phyloP scores from a whole-genome alignment of 164 flowering plant species.

The Vitis labrusca region DNA sequence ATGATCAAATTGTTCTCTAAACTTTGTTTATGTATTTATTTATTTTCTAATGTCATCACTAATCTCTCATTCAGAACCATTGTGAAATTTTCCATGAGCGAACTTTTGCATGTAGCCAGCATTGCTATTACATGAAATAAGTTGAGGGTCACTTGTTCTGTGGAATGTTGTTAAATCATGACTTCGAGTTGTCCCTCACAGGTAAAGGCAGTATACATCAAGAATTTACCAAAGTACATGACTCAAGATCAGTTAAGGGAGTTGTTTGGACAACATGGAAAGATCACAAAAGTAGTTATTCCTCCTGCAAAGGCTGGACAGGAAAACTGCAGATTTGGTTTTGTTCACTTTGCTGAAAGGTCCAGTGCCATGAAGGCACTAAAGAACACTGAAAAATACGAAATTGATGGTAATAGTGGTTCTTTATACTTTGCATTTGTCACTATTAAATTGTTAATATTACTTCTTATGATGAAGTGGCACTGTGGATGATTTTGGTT shows the following conservation, averaged over 20 bases:
- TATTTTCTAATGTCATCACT: too few relatives aligned
- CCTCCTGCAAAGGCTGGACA: conserved; percentile 72
- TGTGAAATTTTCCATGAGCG: too few relatives aligned
- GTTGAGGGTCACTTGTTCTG: not conserved
- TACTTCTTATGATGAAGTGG: too few relatives aligned
- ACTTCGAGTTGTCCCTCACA: conserved; percentile 13
- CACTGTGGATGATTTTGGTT: too few relatives aligned
- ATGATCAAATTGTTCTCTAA: too few relatives aligned
- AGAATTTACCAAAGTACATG: conserved; percentile 63
- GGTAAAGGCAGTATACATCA: conserved; percentile 77
- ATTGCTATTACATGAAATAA: too few relatives aligned
- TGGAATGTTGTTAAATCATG: not conserved
- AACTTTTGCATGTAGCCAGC: too few relatives aligned
- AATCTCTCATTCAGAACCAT: too few relatives aligned
- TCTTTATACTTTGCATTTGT: not conserved
- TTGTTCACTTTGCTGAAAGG: conserved; percentile 70
- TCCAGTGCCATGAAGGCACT: conserved; percentile 68
- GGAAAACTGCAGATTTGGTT: conserved; percentile 65
- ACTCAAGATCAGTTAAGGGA: conserved; percentile 55
- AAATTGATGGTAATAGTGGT: conserved; percentile 52
- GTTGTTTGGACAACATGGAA: conserved; percentile 65
- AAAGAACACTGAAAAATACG: conserved; percentile 63
- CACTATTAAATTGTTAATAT: not conserved
- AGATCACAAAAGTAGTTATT: conserved; percentile 63
- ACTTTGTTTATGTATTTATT: too few relatives aligned